phyloP scores from a whole-genome alignment of 208 protist genomes.

The Tritrichomonas musculus region DNA sequence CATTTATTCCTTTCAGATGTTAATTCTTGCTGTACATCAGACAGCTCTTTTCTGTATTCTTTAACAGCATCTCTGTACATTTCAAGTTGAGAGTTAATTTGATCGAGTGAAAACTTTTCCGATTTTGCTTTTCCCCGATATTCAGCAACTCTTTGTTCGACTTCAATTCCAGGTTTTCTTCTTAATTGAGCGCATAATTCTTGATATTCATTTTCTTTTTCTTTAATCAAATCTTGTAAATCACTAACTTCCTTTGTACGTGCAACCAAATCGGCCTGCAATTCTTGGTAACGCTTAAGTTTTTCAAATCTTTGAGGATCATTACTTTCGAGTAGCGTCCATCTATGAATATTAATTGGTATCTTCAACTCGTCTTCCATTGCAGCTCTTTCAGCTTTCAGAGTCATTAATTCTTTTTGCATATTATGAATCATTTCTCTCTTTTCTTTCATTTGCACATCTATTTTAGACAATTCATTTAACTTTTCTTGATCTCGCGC shows the following conservation, averaged over 20 bases:
- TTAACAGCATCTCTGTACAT: neutral
- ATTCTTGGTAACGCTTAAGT: constrained; percentile 14
- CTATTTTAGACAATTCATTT: neutral
- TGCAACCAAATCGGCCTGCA: neutral
- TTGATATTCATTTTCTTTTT: neutral
- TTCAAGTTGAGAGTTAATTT: neutral
- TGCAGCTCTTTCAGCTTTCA: constrained; percentile 2
- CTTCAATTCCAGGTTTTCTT: neutral
- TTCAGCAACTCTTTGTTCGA: neutral
- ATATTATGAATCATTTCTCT: neutral
- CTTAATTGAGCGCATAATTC: neutral
- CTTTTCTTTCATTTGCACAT: neutral
- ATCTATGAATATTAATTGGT: constrained; percentile 25
- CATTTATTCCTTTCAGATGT: neutral
- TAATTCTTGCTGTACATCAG: neutral
- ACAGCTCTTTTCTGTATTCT: neutral
- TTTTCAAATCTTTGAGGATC: constrained; percentile 15
- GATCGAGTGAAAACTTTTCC: neutral
- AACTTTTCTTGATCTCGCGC: neutral
- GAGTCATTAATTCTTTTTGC: neutral
- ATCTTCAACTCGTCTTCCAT: constrained; percentile 25
- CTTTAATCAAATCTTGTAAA: neutral
- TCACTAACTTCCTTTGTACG: neutral
- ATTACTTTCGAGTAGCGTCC: neutral
- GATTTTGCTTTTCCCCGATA: neutral